phyloP scores from a whole-genome alignment of 805 yeast genomes.

The Teunomyces stri region DNA sequence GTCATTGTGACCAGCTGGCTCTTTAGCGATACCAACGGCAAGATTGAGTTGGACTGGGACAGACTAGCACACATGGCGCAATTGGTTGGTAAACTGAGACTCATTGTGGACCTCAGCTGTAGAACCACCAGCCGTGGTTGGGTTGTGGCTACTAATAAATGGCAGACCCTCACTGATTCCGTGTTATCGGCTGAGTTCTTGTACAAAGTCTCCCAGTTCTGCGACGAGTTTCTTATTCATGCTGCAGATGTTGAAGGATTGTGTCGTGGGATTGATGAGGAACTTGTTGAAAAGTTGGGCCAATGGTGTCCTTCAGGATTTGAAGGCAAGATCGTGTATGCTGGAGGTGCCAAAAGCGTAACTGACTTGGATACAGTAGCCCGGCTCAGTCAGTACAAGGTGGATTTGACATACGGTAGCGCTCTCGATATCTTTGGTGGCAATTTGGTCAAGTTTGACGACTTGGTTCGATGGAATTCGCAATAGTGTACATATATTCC shows the following conservation, averaged over 20 bases:
- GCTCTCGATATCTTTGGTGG: constrained; percentile 97
- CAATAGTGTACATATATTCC: constrained; percentile 3
- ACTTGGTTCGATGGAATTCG: constrained; percentile 72
- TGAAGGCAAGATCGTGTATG: constrained; percentile 79
- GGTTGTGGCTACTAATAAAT: constrained; percentile 97
- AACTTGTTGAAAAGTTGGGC: constrained; percentile 66
- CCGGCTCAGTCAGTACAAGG: constrained; percentile 69
- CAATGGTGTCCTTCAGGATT: constrained; percentile 65
- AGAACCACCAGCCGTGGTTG: constrained; percentile 51
- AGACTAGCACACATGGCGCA: constrained; percentile 51
- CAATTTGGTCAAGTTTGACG: constrained; percentile 66
- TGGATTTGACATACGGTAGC: constrained; percentile 91
- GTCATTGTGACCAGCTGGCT: constrained; percentile 92
- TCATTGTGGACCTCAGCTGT: constrained; percentile 92
- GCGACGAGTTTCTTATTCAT: constrained; percentile 87
- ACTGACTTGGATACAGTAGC: constrained; percentile 68
- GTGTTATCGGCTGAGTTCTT: constrained; percentile 56
- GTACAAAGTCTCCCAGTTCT: constrained; percentile 53
- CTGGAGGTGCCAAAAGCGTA: constrained; percentile 89
- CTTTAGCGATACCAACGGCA: constrained; percentile 56
- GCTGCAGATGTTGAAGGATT: constrained; percentile 99
- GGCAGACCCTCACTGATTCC: constrained; percentile 86
- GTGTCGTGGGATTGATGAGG: constrained; percentile 87
- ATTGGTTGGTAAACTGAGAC: constrained; percentile 57
- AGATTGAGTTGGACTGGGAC: constrained; percentile 36